Evolutionary conservation across 345 rosid species (phyloP).

Genomic region (Sonneratia caseolaris): DNA sequence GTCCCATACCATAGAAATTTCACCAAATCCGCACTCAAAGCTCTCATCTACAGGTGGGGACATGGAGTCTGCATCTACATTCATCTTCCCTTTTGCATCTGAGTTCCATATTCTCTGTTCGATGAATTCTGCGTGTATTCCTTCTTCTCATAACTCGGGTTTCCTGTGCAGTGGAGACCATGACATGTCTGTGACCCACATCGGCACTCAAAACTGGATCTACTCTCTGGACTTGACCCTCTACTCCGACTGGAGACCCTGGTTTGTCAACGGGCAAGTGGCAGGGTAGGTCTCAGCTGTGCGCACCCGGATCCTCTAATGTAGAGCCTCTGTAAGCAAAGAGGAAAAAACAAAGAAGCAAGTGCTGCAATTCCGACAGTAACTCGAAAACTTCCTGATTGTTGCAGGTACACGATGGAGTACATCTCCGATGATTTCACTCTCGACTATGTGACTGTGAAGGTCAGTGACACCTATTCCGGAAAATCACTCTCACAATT

Average conservation of each 20-base stretch:
- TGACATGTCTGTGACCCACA: conserved; percentile 19
- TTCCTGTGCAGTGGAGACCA: conserved; percentile 22
- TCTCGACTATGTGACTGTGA: conserved; percentile 16
- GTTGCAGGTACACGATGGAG: conserved; percentile 20
- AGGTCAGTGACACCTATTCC: not conserved
- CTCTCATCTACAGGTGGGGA: conserved; percentile 26
- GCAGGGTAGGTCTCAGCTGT: conserved; percentile 14
- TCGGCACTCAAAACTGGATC: conserved; percentile 23
- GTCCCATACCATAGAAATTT: conserved; percentile 18
- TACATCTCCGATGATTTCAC: conserved; percentile 8
- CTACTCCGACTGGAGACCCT: conserved; percentile 16
- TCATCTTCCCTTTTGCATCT: not conserved
- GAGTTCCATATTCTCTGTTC: not conserved
- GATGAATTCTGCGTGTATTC: too few species aligned
- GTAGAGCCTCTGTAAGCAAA: not conserved
- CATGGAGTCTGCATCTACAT: not conserved
- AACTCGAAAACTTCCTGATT: not conserved
- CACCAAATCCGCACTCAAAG: conserved; percentile 16
- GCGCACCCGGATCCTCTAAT: not conserved
- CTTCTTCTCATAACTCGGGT: not conserved
- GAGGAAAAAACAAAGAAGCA: not conserved
- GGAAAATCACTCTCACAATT: not conserved
- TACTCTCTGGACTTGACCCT: conserved; percentile 12
- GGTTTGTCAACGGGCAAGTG: conserved; percentile 23
- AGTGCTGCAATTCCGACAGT: not conserved